phyloP scores from a whole-genome alignment of 2,329 filamentous ascomycete genomes.

The Botrytis byssoidea region DNA sequence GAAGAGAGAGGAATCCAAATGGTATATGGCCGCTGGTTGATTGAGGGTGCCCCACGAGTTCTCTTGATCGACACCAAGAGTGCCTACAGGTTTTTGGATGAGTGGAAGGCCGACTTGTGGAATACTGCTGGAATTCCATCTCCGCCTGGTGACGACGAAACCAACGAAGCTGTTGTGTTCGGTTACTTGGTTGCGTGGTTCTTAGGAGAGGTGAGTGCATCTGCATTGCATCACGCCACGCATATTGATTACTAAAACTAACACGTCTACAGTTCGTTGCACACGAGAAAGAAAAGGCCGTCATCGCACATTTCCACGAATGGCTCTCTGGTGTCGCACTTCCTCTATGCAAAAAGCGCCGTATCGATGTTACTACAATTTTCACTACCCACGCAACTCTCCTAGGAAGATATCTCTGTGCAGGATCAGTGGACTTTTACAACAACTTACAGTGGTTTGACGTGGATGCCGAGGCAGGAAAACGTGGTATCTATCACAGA shows the following conservation, averaged over 20 bases:
- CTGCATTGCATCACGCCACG: neutral
- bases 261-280: slow-evolving; percentile 69
- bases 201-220: slow-evolving; percentile 75
- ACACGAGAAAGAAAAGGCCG: slow-evolving; percentile 86
- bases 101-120: slow-evolving; percentile 98
- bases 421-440: slow-evolving; percentile 97
- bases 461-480: slow-evolving; percentile 92
- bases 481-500: slow-evolving; percentile 96
- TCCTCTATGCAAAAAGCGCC: slow-evolving; percentile 86
- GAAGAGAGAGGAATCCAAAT: slow-evolving; percentile 85
- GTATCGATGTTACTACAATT: slow-evolving; percentile 95
- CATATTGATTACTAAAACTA: slow-evolving; percentile 13
- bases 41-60: slow-evolving; percentile 91
- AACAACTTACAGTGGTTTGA: slow-evolving; percentile 98
- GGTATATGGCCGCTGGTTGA: slow-evolving; percentile 94
- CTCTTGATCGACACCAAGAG: slow-evolving; percentile 93
- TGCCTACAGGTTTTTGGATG: slow-evolving; percentile 84
- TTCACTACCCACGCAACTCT: slow-evolving; percentile 98
- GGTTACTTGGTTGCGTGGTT: slow-evolving; percentile 98
- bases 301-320: slow-evolving; percentile 98
- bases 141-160: slow-evolving; percentile 86
- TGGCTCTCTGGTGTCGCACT: slow-evolving; percentile 95
- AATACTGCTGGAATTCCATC: slow-evolving; percentile 90
- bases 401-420: slow-evolving; percentile 92
- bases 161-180: slow-evolving; percentile 96